Conservation (phyloP, 2,329 filamentous ascomycete genomes). For the Cladophialophora psammophila region DNA sequence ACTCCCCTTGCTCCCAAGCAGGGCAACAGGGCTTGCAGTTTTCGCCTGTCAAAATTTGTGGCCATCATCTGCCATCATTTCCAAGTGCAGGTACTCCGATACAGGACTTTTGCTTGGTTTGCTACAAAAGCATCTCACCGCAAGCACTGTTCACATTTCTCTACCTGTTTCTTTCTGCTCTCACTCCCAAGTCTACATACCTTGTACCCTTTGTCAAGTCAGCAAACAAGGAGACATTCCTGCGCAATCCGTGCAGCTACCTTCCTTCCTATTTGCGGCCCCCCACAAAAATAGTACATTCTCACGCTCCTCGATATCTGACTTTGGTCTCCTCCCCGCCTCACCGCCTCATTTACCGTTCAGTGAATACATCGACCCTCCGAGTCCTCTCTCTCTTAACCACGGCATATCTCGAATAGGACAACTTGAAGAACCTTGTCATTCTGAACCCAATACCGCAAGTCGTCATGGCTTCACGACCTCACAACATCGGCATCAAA, state of each 20-base stretch:
- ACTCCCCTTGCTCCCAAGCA: too few relatives aligned
- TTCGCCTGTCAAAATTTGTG: conserved; percentile 19
- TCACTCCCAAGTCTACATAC: not conserved
- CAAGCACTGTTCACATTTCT: conserved; percentile 2
- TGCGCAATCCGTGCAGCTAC: not conserved
- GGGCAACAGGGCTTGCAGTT: conserved; percentile 4
- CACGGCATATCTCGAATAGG: not conserved
- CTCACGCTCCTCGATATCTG: conserved; percentile 6
- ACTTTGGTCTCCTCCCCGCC: conserved; percentile 9
- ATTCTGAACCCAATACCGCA: not conserved
- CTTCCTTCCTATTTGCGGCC: conserved; percentile 10
- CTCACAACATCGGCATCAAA: conserved; percentile 90
- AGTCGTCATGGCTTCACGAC: conserved; percentile 72
- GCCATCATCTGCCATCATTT: conserved; percentile 13
- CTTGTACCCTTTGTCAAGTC: not conserved
- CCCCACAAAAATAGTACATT: conserved; percentile 10
- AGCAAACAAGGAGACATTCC: not conserved
- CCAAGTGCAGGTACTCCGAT: not conserved
- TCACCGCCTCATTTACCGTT: conserved; percentile 17
- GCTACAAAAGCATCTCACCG: conserved; percentile 13
- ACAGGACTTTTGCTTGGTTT: not conserved
- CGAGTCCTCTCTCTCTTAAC: not conserved
- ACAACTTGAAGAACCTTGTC: not conserved
- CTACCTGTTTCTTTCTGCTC: not conserved
- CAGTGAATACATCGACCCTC: conserved; percentile 9